Evolutionary conservation across 768 basidiomycete species (phyloP).

Genomic region (Boletus eberwhitei): DNA sequence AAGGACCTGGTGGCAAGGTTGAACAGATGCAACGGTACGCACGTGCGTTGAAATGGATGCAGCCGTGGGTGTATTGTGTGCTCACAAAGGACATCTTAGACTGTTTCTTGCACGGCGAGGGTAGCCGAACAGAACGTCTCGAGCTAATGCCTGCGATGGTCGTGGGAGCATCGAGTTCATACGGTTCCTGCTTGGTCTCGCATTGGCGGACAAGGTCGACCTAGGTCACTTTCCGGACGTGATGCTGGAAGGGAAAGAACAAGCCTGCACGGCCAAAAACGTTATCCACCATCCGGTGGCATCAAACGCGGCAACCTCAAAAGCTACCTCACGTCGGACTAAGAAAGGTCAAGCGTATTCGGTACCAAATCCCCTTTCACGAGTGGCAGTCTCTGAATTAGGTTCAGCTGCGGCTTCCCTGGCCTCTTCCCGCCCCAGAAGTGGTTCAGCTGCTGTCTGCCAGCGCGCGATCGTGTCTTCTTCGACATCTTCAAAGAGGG

Average conservation of each 20-base stretch:
- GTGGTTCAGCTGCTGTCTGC: not conserved
- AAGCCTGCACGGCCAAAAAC: not conserved
- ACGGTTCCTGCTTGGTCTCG: slow-evolving; percentile 10
- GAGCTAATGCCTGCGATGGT: not conserved
- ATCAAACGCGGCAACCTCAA: not conserved
- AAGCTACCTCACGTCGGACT: too few relatives aligned
- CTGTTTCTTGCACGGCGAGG: slow-evolving; percentile 6
- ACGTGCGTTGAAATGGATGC: not conserved
- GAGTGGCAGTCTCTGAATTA: not conserved
- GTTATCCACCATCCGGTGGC: not conserved
- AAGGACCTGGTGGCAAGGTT: not conserved
- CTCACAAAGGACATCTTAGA: slow-evolving; percentile 2
- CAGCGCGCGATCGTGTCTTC: too few relatives aligned
- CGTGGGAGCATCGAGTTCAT: slow-evolving; percentile 12
- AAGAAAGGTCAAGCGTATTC: not conserved
- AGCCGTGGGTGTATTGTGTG: slow-evolving; percentile 6
- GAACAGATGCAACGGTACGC: slow-evolving; percentile 3
- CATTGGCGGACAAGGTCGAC: not conserved
- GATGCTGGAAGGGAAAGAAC: not conserved
- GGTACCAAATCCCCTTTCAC: not conserved
- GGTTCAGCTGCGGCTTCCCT: too few relatives aligned
- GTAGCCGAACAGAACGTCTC: slow-evolving; percentile 9
- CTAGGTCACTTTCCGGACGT: slow-evolving; percentile 4
- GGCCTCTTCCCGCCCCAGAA: not conserved
- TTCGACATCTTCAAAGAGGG: slow-evolving; percentile 5